Evolutionary conservation across 2,329 filamentous ascomycete species (phyloP).

Genomic region (Lizonia empirigonia): DNA sequence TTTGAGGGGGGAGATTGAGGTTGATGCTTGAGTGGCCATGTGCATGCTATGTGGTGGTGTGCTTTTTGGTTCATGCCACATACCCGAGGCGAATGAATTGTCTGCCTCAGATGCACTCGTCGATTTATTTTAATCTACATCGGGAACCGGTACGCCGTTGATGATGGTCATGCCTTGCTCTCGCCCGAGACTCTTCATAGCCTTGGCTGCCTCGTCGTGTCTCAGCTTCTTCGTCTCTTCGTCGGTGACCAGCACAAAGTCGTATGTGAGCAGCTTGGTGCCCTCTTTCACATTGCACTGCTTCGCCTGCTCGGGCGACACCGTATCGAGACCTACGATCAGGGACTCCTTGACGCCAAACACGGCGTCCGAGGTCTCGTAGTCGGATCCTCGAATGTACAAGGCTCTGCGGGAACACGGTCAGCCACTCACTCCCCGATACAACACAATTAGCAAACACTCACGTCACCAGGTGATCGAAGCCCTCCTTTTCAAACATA

Average conservation of each 20-base stretch:
- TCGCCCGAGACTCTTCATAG: constrained; percentile 68
- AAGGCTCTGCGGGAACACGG: constrained; percentile 61
- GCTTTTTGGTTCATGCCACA: neutral
- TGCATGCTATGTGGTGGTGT: neutral
- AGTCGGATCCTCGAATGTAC: constrained; percentile 77
- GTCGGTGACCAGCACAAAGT: constrained; percentile 78
- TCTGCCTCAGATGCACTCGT: constrained; percentile 4
- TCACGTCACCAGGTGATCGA: constrained; percentile 81
- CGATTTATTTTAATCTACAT: constrained; percentile 57
- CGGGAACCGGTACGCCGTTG: constrained; percentile 77
- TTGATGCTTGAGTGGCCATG: constrained; percentile 7
- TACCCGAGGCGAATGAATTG: constrained; percentile 8
- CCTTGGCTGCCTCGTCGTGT: constrained; percentile 69
- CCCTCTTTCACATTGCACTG: constrained; percentile 66
- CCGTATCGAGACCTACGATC: constrained; percentile 47
- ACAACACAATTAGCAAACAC: constrained; percentile 45
- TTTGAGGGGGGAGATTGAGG: constrained; percentile 44
- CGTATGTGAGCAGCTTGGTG: constrained; percentile 68
- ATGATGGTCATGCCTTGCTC: constrained; percentile 69
- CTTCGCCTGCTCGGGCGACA: constrained; percentile 35
- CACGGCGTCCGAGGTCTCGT: constrained; percentile 82
- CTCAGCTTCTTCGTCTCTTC: constrained; percentile 70
- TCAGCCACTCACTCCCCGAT: neutral
- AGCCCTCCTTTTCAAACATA: constrained; percentile 68
- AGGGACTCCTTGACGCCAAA: constrained; percentile 86